Base-by-base conservation (phyloP, 169 alveolate genomes). In the Plasmodium ovale region DNA sequence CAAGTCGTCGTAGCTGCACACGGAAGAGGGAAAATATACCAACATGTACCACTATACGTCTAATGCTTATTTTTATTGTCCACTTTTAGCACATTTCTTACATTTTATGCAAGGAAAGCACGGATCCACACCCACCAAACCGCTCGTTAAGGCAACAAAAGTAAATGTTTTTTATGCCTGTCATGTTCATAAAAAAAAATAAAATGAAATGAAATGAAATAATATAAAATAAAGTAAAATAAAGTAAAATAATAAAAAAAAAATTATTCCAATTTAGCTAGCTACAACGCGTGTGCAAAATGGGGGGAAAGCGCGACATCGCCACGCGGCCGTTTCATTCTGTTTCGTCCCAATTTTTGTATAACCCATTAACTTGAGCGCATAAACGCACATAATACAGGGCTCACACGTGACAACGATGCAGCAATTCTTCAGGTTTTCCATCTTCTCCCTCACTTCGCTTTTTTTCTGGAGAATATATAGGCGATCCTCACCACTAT, bases 71-170 rank as follows among this genome's bases (percentile, higher is more conserved):
- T 10, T 7, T n/a, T 19, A 21, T 19, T 47, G 19, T 54, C 62
- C 9, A 14, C 25, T 25, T 44, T 47, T 19, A 23, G 29, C 10
- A 10, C 49, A 27, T 79, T 47, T 44, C 2, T 64, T 79, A 74
- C 94, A 25, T 82, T 87, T 91, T 70, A 47, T 93, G 93, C 49
- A 94, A 67, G 49, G 89, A 69, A 5, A 93, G 77, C 58, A 94
- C 95, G 6, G 96, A 90, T 2, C 97, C 97, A 87, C 96, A 94
- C 27, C 97, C 97, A 37, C 97, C 97, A 84, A 95, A 95, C 49
- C 96, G 91, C 67, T 94, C 96, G 77, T 95, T 95, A 21, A 89
- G 68, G 72, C 97, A 95, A 27, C 97, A 96, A 64, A 87, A 95
- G 82, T 87, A 93, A 35, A 93, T 94, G 39, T 87, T 56, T 68